Evolutionary conservation across 306 rosid species (phyloP), one percentile per base, ranked within the genome.

Genomic region (Pyrus bretschneideri): DNA sequence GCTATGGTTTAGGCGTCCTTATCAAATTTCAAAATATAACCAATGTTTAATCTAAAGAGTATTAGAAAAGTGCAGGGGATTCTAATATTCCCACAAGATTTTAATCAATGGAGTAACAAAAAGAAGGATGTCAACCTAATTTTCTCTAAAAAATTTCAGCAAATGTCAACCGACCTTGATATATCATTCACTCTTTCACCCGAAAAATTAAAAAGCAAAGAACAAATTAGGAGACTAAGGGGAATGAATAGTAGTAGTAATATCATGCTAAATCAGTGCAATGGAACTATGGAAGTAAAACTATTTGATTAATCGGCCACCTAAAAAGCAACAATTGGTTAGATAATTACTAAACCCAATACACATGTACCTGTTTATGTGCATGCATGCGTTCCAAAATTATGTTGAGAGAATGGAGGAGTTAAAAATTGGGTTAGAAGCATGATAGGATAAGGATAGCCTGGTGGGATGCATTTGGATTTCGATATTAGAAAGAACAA

Each of bases 391-490:
- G 15, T 42, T 23, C 25, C 9, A n/a, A 3, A 71, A 55, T 10
- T 52, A 18, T 54, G 6, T 51, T 11, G n/a, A 52, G 44, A 21
- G 18, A 19, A 25, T 30, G 46, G 33, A 30, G 17, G 73, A 46
- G 73, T 45, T 45, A 38, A 69, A 40, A 45, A 4, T 45, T 69
- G 73, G 59, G 59, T 45, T 70, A 21, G 73, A 21, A 30, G 62
- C 74, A 21, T 51, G 74, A 17, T 22, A 70, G 54, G 27, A 70
- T 11, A 70, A 29, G 11, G 76, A 33, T 55, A 17, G 76, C 23
- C 4, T n/a, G 76, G 52, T 35, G 66, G 66, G 76, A 55, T 71
- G 76, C 25, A 72, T 22, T 60, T 72, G 66, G 21, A 35, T 55
- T 57, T 57, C 3, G 27, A 55, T 49, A 49, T 49, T 49, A 58